phyloP scores from a whole-genome alignment of 345 rosid genomes.

The Camelina sativa region DNA sequence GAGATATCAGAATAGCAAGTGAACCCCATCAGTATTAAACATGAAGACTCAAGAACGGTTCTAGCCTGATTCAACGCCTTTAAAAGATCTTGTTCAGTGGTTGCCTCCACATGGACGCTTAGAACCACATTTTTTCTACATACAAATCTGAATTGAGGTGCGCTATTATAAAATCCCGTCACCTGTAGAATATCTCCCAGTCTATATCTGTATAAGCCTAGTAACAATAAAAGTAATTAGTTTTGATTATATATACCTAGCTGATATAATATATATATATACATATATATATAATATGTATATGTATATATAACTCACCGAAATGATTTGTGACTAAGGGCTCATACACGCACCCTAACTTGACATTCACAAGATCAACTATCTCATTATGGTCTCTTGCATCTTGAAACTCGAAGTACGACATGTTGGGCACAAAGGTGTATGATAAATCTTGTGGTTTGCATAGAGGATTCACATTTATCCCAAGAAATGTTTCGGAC shows the following conservation, averaged over 20 bases:
- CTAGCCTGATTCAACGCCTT: constrained; percentile 57
- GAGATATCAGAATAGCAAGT: constrained; percentile 56
- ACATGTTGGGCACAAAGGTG: constrained; percentile 66
- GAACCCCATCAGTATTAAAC: constrained; percentile 52
- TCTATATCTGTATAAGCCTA: constrained; percentile 63
- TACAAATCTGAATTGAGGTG: constrained; percentile 63
- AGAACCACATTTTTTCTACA: constrained; percentile 54
- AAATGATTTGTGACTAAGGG: constrained; percentile 65
- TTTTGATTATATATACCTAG: too few relatives aligned
- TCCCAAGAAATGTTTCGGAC: constrained; percentile 63
- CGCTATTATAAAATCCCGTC: constrained; percentile 56
- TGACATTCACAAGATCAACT: constrained; percentile 59
- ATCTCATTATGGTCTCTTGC: constrained; percentile 30
- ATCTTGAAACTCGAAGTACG: constrained; percentile 65
- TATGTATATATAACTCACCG: constrained; percentile 39
- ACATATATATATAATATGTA: too few relatives aligned
- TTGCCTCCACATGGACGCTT: constrained; percentile 63
- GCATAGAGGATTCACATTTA: constrained; percentile 58
- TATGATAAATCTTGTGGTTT: constrained; percentile 63
- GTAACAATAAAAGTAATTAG: neutral
- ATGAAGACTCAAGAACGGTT: constrained; percentile 46
- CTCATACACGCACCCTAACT: constrained; percentile 57
- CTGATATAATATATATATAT: too few relatives aligned
- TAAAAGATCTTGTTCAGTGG: constrained; percentile 62
- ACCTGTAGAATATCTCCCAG: constrained; percentile 66